Evolutionary conservation across 352 stramenopile species (phyloP).

Genomic region (Globisporangium spinosum): DNA sequence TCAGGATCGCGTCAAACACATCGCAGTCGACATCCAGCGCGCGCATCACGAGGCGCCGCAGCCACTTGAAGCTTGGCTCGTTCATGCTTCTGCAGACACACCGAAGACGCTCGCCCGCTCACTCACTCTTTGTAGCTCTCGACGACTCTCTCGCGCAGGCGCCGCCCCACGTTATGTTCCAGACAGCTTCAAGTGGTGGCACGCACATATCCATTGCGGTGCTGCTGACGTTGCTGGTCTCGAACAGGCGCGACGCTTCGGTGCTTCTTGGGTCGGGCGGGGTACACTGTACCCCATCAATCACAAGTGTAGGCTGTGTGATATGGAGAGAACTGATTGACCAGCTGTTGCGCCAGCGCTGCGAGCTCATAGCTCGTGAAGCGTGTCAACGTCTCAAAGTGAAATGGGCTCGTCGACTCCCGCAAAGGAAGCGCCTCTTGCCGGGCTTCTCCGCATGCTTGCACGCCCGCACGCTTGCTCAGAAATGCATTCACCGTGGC

Average conservation of each 20-base stretch:
- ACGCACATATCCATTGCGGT: background rate
- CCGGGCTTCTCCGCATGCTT: background rate
- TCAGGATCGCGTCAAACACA: conserved; percentile 54
- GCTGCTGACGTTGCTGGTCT: background rate
- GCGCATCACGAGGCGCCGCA: conserved; percentile 57
- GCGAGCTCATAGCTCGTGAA: background rate
- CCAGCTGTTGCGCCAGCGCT: background rate
- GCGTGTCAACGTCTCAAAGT: background rate
- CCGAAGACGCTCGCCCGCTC: background rate
- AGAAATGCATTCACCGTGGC: background rate
- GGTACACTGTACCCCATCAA: conserved; percentile 3
- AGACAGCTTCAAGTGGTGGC: background rate
- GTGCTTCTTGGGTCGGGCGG: background rate
- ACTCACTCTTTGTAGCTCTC: background rate
- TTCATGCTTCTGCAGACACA: conserved; percentile 33
- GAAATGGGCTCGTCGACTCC: background rate
- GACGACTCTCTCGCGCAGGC: too few relatives aligned
- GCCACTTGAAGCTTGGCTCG: conserved; percentile 46
- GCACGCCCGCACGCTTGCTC: background rate
- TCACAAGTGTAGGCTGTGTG: background rate
- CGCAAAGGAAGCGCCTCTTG: background rate
- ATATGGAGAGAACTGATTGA: background rate
- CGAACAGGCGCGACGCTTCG: conserved; percentile 11
- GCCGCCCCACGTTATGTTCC: background rate
- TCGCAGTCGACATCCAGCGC: conserved; percentile 53